Evolutionary conservation across 148 eudicot genomes (phyloP).

Genomic region (Amaranthus hypochondriacus): DNA sequence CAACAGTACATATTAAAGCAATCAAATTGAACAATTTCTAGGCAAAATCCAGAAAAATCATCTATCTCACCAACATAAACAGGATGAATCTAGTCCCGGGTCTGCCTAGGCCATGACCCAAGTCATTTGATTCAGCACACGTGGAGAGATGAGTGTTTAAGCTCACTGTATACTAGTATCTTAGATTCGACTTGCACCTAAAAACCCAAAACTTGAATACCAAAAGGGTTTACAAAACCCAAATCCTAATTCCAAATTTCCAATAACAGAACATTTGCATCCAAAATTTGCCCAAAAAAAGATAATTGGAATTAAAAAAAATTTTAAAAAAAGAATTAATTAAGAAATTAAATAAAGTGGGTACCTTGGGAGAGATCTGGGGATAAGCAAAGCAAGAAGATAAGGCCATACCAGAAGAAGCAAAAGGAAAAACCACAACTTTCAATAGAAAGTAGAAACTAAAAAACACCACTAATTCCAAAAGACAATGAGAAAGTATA

Average conservation of each 20-base stretch:
- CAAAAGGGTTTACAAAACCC: neutral
- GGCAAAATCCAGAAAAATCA: neutral
- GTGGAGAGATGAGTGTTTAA: too few relatives aligned
- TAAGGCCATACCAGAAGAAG: conserved; percentile 41
- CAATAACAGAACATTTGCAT: neutral
- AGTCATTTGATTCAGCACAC: too few relatives aligned
- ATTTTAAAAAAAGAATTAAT: neutral
- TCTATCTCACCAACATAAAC: neutral
- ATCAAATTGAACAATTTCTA: conserved; percentile 1
- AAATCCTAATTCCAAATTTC: neutral
- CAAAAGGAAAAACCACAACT: conserved; percentile 10
- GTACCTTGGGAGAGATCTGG: conserved; percentile 42
- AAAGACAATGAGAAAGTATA: conserved; percentile 14
- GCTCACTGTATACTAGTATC: too few relatives aligned
- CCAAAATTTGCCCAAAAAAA: neutral
- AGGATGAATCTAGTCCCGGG: neutral
- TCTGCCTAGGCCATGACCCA: too few relatives aligned
- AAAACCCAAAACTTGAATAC: neutral
- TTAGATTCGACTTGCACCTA: neutral
- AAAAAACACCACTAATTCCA: too few relatives aligned
- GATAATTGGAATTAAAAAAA: neutral
- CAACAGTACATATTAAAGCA: neutral
- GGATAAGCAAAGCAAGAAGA: conserved; percentile 42
- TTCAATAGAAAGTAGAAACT: neutral
- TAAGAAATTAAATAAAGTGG: conserved; percentile 5